Evolutionary conservation across 257 asterid species (phyloP).

Genomic region (Euphrasia confusa): DNA sequence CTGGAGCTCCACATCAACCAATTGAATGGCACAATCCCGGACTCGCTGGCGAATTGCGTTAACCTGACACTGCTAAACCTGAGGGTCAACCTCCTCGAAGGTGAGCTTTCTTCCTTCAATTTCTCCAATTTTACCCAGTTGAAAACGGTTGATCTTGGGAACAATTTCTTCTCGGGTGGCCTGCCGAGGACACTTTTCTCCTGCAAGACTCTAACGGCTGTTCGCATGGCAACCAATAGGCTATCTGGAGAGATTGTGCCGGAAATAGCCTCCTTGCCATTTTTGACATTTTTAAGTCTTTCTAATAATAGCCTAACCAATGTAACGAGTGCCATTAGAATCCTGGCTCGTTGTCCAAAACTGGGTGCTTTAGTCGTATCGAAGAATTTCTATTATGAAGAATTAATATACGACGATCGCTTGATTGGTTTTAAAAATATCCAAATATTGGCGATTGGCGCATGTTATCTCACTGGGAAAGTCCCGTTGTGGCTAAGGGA

Average conservation of each 20-base stretch:
- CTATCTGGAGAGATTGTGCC: conserved; percentile 65
- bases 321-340: conserved; percentile 54
- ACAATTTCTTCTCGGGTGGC: conserved; percentile 55
- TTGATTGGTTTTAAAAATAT: conserved; percentile 50
- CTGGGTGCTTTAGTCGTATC: conserved; percentile 65
- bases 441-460: conserved; percentile 72
- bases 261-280: conserved; percentile 46
- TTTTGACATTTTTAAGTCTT: conserved; percentile 71
- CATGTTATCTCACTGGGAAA: conserved; percentile 59
- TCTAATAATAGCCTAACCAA: conserved; percentile 78
- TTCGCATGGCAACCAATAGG: conserved; percentile 43
- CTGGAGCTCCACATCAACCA: conserved; percentile 69
- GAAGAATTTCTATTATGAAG: conserved; percentile 62
- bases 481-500: conserved; percentile 64
- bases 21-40: conserved; percentile 68
- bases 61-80: conserved; percentile 52
- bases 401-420: conserved; percentile 38
- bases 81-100: conserved; percentile 67
- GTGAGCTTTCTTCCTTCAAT: conserved; percentile 63
- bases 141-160: conserved; percentile 66
- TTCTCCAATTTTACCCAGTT: conserved; percentile 67
- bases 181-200: conserved; percentile 66
- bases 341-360: conserved; percentile 67
- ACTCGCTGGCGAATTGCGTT: conserved; percentile 68
- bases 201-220: conserved; percentile 47